Base-by-base conservation (phyloP, 768 basidiomycete genomes). In the Pisolithus sp. region DNA sequence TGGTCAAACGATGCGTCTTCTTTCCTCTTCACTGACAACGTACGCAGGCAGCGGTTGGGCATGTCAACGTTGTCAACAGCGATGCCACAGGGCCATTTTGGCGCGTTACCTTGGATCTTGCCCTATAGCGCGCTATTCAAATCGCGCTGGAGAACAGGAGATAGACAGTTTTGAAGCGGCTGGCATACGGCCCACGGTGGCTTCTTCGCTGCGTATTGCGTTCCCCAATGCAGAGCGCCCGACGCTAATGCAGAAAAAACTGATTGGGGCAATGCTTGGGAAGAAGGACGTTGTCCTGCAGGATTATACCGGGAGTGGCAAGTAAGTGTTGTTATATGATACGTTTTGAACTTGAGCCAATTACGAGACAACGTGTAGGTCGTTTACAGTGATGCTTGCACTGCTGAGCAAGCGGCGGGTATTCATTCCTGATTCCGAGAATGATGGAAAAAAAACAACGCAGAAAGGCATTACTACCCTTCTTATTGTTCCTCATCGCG, bases 291-390 rank as follows among this genome's bases (percentile, higher is more conserved):
- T 89, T 17, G 66, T 89, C 13, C 58, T 90, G 49, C 82, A 79
- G 55, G 87, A 88, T 55, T 69, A 70, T 23, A 86, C 88, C n/a
- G 88, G 89, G 5, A 80, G 82, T 42, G 89, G 87, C 71, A 90
- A 90, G 88, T 89, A 62, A 53, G 85, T 72, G 38, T 26, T 7
- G 10, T 40, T 13, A 50, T 30, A 31, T 24, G 31, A 45, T 41
- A 52, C 41, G 21, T 51, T 51, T 5, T 60, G 21, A 6, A 21
- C 44, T 26, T 26, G 20, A 46, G 26, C 28, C 15, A 53, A 24
- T 24, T 30, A 50, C 42, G 7, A 20, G 42, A 40, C 45, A 40
- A 21, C 37, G 28, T 23, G 7, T 49, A 91, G 88, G 68, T 86
- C 89, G 5, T 86, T 91, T 60, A 86, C 84, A 0, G 65, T 86